Percentiles rank a stretch among this genome's conserved stretches.
Evolutionary conservation across 2,329 filamentous ascomycete genomes (phyloP).

Genomic region (Aureobasidium leucospermi): DNA sequence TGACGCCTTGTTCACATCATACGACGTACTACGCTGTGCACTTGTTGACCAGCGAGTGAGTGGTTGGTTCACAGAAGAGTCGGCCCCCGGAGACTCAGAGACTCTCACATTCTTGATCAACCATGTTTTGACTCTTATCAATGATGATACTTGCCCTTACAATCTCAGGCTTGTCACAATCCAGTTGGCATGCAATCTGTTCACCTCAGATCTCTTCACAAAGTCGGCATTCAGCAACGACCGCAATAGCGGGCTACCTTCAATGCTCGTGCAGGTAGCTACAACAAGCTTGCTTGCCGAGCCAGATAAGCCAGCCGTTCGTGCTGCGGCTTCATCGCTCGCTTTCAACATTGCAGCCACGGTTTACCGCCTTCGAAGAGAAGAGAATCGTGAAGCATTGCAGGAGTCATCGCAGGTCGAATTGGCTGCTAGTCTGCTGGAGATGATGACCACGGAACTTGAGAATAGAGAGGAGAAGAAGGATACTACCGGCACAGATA

Average conservation of each 20-base stretch:
- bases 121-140: constrained; percentile 48
- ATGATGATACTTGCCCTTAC: constrained; percentile 60
- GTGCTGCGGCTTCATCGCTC: constrained; percentile 74
- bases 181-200: constrained; percentile 79
- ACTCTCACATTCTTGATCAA: constrained; percentile 58
- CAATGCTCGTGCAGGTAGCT: constrained; percentile 60
- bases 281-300: constrained; percentile 69
- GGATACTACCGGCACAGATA: constrained; percentile 44
- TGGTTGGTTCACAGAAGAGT: constrained; percentile 75
- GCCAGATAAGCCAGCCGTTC: constrained; percentile 61
- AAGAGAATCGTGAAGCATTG: constrained; percentile 51
- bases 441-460: constrained; percentile 42
- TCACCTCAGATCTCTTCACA: constrained; percentile 65
- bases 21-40: constrained; percentile 77
- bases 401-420: constrained; percentile 69
- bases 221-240: constrained; percentile 29
- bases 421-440: constrained; percentile 70
- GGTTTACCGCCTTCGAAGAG: constrained; percentile 58
- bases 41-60: constrained; percentile 72
- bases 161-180: constrained; percentile 74
- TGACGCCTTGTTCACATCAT: constrained; percentile 66
- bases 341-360: constrained; percentile 73
- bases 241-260: constrained; percentile 33
- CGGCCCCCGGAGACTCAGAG: constrained; percentile 28
- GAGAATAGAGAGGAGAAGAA: constrained; percentile 45